Base-by-base conservation (phyloP, 2,329 filamentous ascomycete species). In the Colletotrichum liaoningense region DNA sequence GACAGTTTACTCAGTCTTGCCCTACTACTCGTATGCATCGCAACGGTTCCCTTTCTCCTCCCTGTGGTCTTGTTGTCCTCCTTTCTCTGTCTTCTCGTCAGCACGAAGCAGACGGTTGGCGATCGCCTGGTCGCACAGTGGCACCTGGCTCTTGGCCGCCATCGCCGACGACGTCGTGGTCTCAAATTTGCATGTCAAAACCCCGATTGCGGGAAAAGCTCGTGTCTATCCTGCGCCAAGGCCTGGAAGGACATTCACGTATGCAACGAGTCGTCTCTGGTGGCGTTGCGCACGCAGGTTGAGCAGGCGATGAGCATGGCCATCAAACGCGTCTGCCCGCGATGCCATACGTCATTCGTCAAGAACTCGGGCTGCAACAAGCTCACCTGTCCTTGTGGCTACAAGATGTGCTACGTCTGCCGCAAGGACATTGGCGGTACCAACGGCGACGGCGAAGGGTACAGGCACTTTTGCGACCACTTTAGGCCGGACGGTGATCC, bases 401-500 rank as follows among this genome's bases (percentile, higher is more conserved):
- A 98, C 84, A 93, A 94, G 77, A 98, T 98, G 96, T 99, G 97
- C 82, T 99, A 99, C 80, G 91, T 98, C 59, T 99, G 97, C 82
- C 94, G 97, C 54, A 93, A 93, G 77, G 92, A 94, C 78, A 90
- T 93, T 59, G 85, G 87, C 69, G 86, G 89, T 63, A 74, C 77
- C 46, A 83, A 78, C 16, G 80, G 79, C 14, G 76, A 80, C 33
- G 83, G 83, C 60, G 93, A 95, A 80, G 95, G 96, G 0, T 98
- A 99, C 82, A 88, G 91, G 52, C 97, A 99, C 83, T 99, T 98
- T 80, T 99, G 97, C 81, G 94, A 98, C 80, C 97, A 98, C 83
- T 98, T 98, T 81, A 90, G 97, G 9, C 93, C 94, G 11, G 89
- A 93, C 74, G 94, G 93, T 0, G 95, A 95, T 62, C 86, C 87